Evolutionary conservation across 352 stramenopile genomes (phyloP), one percentile per base, ranked within the genome.

Genomic region (Phytophthora litchii): DNA sequence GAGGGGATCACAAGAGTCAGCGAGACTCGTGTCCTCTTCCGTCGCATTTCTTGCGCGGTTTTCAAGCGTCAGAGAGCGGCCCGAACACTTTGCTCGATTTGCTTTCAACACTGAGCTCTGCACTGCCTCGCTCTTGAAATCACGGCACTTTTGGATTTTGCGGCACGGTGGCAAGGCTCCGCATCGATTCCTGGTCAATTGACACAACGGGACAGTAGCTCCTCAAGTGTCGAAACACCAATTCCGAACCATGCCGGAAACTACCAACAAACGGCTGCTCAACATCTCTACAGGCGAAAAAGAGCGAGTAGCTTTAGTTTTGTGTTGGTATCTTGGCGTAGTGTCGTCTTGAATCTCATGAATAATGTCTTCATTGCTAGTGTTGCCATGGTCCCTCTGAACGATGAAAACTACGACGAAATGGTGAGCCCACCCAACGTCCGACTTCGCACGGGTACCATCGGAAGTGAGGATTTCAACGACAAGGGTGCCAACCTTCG

Each of bases 401-500:
- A 67, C 25, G 67, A 76, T 16, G 63, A 60, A 20, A 41, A 19
- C 29, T 70, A 72, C 29, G 43, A 53, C 9, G 61, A 71, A 37
- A 59, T 72, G 53, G 40, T 29, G 17, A 86, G 70, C 42, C 64
- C 72, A 23, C 49, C 66, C 21, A 35, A 63, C 16, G 47, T 74
- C 31, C 77, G 77, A 34, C 49, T 74, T 46, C 78, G 78, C n/a
- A 67, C 55, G 16, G 71, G 70, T 37, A 87, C 76, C n/a, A 67
- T 71, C 25, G 72, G 69, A 25, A 88, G 80, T 47, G 80, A 90
- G 8, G 76, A 88, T 20, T 69, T 74, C 35, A 72, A 80, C 25
- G 82, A 88, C 38, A 87, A 86, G 42, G 72, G 74, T 6, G 81
- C 78, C 45, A 89, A 91, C 36, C 68, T 92, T 37, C 78, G 72